Conservation (phyloP, 148 eudicot genomes). For the Rhododendron williamsianum region DNA sequence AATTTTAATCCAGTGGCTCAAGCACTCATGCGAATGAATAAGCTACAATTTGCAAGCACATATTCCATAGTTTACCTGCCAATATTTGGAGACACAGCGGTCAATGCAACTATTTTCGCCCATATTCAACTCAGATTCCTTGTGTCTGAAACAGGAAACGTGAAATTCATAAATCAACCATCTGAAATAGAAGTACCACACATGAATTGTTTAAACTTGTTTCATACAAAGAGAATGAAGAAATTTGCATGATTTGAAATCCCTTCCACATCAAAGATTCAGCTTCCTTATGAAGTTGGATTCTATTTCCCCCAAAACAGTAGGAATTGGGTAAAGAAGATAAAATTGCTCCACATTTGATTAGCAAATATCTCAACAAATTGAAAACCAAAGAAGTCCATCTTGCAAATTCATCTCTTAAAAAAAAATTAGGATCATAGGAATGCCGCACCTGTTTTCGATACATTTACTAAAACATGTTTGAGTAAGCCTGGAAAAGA, state of each 20-base stretch:
- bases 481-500: constrained; percentile 67
- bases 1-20: background rate
- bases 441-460: constrained; percentile 46
- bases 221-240: background rate
- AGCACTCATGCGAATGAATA: background rate
- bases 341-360: background rate
- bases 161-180: background rate
- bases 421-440: background rate
- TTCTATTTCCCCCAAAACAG: background rate
- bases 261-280: background rate
- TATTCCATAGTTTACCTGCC: constrained; percentile 49
- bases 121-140: constrained; percentile 77
- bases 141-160: constrained; percentile 48
- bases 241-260: background rate
- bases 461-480: constrained; percentile 75
- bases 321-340: background rate
- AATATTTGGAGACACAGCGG: constrained; percentile 84
- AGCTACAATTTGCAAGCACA: background rate
- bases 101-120: constrained; percentile 87
- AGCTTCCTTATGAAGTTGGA: background rate
- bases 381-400: background rate
- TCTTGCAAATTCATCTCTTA: background rate
- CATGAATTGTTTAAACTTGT: background rate
- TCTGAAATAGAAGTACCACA: background rate
- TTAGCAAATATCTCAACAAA: background rate